These are phyloP conservation scores for Capsella rubella DNA, from an alignment of 441 rosid genomes.

Conservation along the genomic window DNA sequence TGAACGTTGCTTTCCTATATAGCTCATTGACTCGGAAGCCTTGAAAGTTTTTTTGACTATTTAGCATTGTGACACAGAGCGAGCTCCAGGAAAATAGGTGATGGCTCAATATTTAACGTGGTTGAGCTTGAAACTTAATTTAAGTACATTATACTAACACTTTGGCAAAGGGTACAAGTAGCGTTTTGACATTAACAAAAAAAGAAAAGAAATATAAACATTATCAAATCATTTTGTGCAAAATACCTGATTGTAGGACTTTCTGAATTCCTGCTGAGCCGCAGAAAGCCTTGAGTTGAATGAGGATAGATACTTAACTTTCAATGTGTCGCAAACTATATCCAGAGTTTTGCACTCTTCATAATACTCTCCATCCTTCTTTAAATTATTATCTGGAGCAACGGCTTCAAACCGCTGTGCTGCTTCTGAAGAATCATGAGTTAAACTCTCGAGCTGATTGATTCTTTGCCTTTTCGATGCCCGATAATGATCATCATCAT, in stretches of 20 bases:
- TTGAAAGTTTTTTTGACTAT: conserved; percentile 42
- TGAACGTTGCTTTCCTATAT: conserved; percentile 53
- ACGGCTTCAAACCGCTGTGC: conserved; percentile 27
- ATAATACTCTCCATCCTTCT: conserved; percentile 44
- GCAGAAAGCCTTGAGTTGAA: conserved; percentile 66
- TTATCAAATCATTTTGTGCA: conserved; percentile 7
- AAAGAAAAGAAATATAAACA: not conserved
- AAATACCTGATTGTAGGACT: conserved; percentile 70
- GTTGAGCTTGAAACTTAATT: conserved; percentile 8
- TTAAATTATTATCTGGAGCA: conserved; percentile 43
- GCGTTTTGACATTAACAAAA: not conserved
- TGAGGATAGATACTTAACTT: conserved; percentile 74
- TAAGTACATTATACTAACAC: not conserved
- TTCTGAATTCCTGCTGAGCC: conserved; percentile 81
- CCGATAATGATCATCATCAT: conserved; percentile 47
- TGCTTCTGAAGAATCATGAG: conserved; percentile 43
- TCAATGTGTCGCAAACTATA: conserved; percentile 62
- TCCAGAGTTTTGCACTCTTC: conserved; percentile 52
- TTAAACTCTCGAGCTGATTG: conserved; percentile 39
- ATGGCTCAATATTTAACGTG: conserved; percentile 5
- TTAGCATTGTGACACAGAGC: conserved; percentile 29
- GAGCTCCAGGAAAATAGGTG: conserved; percentile 22
- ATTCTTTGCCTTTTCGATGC: conserved; percentile 61
- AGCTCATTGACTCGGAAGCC: conserved; percentile 67
- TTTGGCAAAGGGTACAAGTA: conserved; percentile 4